Percentiles rank a stretch among this genome's conserved stretches.
Conservation (phyloP, 106 monocot genomes). For the Dendrobium huoshanense region DNA sequence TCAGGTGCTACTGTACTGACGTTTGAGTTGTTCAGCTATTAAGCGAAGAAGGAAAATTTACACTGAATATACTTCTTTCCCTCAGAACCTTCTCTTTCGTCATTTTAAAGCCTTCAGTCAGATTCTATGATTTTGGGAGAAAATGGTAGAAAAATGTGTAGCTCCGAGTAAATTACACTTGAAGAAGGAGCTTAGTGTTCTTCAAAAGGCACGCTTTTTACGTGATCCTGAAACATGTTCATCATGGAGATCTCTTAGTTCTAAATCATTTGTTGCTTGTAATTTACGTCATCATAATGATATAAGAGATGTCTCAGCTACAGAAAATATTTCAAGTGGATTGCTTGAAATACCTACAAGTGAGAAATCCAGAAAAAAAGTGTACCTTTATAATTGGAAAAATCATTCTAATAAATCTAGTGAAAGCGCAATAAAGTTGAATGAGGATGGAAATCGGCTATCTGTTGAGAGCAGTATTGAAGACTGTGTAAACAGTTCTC, state of each 20-base stretch:
- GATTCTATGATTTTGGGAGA: not conserved
- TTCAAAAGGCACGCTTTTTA: constrained; percentile 65
- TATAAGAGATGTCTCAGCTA: constrained; percentile 1
- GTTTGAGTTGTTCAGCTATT: not conserved
- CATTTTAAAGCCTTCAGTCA: not conserved
- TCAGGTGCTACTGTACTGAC: not conserved
- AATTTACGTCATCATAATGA: constrained; percentile 25
- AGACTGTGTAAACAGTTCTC: constrained; percentile 22
- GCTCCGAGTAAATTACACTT: constrained; percentile 90
- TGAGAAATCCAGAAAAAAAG: constrained; percentile 41
- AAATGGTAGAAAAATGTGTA: constrained; percentile 65
- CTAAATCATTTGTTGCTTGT: constrained; percentile 45
- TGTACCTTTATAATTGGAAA: constrained; percentile 83
- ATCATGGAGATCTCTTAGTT: constrained; percentile 78
- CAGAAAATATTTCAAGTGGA: constrained; percentile 13
- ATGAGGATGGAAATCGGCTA: constrained; percentile 23
- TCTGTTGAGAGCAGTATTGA: constrained; percentile 31
- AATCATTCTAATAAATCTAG: constrained; percentile 59
- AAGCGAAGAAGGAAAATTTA: not conserved
- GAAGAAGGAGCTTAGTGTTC: constrained; percentile 76
- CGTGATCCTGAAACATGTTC: constrained; percentile 93
- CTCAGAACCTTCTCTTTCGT: not conserved
- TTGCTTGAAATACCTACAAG: constrained; percentile 22
- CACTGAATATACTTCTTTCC: not conserved
- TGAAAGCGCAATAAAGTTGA: constrained; percentile 44